Percentiles rank a stretch among this genome's conserved stretches.
Evolutionary conservation across 345 rosid species (phyloP).

Genomic region (Chamaenerion angustifolium): DNA sequence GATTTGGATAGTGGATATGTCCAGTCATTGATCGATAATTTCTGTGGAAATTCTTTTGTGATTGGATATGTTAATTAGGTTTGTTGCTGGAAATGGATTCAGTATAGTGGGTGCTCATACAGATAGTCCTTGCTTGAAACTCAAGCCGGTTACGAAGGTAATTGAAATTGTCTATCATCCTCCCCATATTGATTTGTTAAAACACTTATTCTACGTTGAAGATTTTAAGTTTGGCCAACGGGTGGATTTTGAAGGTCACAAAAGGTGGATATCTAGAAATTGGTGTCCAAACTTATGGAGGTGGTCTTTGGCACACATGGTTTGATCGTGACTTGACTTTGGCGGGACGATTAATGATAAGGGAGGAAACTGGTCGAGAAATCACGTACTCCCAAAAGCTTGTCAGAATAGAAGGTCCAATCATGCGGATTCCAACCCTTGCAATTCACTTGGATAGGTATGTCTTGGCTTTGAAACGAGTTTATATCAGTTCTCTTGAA

Average conservation of each 20-base stretch:
- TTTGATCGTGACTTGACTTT: conserved; percentile 94
- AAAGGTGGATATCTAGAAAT: conserved; percentile 78
- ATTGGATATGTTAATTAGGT: conserved; percentile 26
- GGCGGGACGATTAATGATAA: conserved; percentile 77
- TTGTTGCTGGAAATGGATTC: conserved; percentile 88
- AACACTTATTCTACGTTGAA: not conserved
- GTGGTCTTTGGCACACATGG: conserved; percentile 98
- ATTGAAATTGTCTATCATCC: not conserved
- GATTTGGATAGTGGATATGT: not conserved
- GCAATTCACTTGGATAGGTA: conserved; percentile 96
- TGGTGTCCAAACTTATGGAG: conserved; percentile 89
- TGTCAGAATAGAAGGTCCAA: conserved; percentile 70
- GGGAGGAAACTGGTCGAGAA: conserved; percentile 43
- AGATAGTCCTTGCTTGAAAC: conserved; percentile 88
- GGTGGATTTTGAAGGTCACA: conserved; percentile 33
- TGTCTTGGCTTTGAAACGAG: not conserved
- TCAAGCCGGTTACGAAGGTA: conserved; percentile 93
- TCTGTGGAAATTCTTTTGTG: not conserved
- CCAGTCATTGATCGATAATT: not conserved
- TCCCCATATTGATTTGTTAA: not conserved
- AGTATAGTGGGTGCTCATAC: conserved; percentile 83
- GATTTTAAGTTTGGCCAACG: not conserved
- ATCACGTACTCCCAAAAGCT: conserved; percentile 53
- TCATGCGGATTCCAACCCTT: conserved; percentile 82
- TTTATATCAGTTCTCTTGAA: not conserved